Conservation (phyloP, 768 basidiomycete genomes). For the Tylopilus plumbeoviolaceoides region DNA sequence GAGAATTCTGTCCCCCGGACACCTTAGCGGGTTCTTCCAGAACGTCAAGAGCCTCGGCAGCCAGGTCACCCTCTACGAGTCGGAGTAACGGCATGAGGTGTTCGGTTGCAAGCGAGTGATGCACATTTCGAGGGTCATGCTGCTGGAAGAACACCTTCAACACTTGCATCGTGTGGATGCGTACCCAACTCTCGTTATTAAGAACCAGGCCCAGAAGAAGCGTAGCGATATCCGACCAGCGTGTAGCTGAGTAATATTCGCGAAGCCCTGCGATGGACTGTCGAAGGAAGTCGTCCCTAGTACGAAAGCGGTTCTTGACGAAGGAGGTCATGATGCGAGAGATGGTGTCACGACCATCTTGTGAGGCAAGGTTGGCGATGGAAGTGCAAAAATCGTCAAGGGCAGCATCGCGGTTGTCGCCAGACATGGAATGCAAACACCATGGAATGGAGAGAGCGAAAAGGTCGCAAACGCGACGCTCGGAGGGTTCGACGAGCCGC, state of each 20-base stretch:
- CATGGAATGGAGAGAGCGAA: conserved; percentile 83
- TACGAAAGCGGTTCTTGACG: conserved; percentile 81
- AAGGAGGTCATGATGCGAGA: conserved; percentile 88
- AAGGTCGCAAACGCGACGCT: conserved; percentile 72
- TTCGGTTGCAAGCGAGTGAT: conserved; percentile 77
- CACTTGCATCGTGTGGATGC: conserved; percentile 79
- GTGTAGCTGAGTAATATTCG: conserved; percentile 73
- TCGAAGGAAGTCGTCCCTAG: conserved; percentile 89
- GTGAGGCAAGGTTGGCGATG: conserved; percentile 66
- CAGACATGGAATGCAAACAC: conserved; percentile 77
- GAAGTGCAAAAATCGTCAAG: conserved; percentile 70
- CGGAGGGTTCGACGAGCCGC: conserved; percentile 66
- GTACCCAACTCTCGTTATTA: conserved; percentile 78
- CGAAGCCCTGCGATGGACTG: conserved; percentile 83
- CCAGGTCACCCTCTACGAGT: conserved; percentile 82
- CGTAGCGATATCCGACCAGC: conserved; percentile 79
- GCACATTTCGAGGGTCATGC: conserved; percentile 68
- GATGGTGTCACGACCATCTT: conserved; percentile 73
- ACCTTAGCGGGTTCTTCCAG: conserved; percentile 86
- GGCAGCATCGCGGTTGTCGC: conserved; percentile 52
- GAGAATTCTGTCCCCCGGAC: conserved; percentile 70
- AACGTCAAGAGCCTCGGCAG: conserved; percentile 85
- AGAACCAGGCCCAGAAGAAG: conserved; percentile 83
- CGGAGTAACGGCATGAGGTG: conserved; percentile 88
- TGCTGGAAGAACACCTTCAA: conserved; percentile 88